Evolutionary conservation across 345 rosid species (phyloP), one percentile per base, ranked within the genome.

Genomic region (Toxicodendron radicans): DNA sequence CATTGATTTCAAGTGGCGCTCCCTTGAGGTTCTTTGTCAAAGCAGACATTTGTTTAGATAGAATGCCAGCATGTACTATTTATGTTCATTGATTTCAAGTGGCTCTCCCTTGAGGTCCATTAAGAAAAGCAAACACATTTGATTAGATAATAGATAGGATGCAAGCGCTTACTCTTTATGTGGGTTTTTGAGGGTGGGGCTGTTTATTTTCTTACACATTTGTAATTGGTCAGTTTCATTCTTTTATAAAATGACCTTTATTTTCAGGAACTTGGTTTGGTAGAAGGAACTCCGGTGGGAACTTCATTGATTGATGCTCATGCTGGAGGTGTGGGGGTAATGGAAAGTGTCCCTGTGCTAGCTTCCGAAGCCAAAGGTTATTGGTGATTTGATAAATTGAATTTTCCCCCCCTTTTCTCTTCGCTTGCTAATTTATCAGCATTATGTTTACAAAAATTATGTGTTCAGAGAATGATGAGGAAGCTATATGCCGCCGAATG

Each of bases 241-340:
- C 75, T 32, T 13, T 46, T 68, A 57, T 59, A 75, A 41, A 72
- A 41, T 54, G 38, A 65, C 58, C 43, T 75, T 41, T 54, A 46
- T 74, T 72, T 81, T 73, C 78, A 95, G 99, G 99, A 91, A 78
- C 82, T 95, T 58, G 98, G 94, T 68, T 85, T 95, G 70, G 64
- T 76, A 54, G 87, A 87, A 41, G 99, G 98, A 81, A 91, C 84
- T 74, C 98, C 96, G 24, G 98, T 95, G 0, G 97, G 97, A 75
- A 87, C 92, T 75, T 92, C 99, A 12, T 80, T 95, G 79, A 92
- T 95, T 82, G 98, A 95, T 86, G 98, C 99, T 69, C 98, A 95
- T 87, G 99, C 99, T 77, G 99, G 98, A 64, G 99, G 98, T 80
- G 90, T 95, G 68, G 99, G 99, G 73, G 93, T 90, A 65, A 85